These are phyloP conservation scores for Cephaloascus fragrans DNA, from an alignment of 805 yeast genomes.

Conservation along the genomic window DNA sequence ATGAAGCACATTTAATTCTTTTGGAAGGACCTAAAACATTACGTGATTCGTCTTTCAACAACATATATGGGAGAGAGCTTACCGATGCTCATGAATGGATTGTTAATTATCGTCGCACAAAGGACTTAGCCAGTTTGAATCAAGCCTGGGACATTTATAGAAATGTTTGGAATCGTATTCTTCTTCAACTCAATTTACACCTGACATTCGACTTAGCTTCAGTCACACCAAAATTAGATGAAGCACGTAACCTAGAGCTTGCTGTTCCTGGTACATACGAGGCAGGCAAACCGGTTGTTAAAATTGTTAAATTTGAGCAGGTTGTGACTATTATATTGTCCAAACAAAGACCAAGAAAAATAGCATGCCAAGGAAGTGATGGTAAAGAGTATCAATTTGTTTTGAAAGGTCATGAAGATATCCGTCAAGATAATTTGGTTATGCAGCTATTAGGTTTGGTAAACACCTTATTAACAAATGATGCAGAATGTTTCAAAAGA, in stretches of 20 bases:
- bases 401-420: constrained; percentile 95
- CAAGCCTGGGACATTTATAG: constrained; percentile 98
- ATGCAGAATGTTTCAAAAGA: constrained; percentile 92
- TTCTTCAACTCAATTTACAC: constrained; percentile 81
- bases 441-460: constrained; percentile 97
- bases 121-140: constrained; percentile 78
- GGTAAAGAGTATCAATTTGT: constrained; percentile 81
- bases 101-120: constrained; percentile 71
- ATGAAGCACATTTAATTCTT: constrained; percentile 79
- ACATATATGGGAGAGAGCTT: constrained; percentile 88
- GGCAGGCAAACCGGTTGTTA: constrained; percentile 71
- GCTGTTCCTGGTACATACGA: constrained; percentile 93
- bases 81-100: constrained; percentile 94
- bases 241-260: constrained; percentile 68
- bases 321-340: constrained; percentile 82
- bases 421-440: constrained; percentile 92
- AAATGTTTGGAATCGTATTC: constrained; percentile 82
- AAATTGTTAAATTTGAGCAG: constrained; percentile 71
- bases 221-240: constrained; percentile 83
- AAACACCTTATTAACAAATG: constrained; percentile 78
- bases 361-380: constrained; percentile 76
- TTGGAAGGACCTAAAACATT: constrained; percentile 86
- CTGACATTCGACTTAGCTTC: constrained; percentile 84
- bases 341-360: constrained; percentile 89
- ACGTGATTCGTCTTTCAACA: constrained; percentile 85